Percentiles rank a stretch among this genome's conserved stretches.
Conservation (phyloP, 768 basidiomycete genomes). For the Lenzites betulinus region DNA sequence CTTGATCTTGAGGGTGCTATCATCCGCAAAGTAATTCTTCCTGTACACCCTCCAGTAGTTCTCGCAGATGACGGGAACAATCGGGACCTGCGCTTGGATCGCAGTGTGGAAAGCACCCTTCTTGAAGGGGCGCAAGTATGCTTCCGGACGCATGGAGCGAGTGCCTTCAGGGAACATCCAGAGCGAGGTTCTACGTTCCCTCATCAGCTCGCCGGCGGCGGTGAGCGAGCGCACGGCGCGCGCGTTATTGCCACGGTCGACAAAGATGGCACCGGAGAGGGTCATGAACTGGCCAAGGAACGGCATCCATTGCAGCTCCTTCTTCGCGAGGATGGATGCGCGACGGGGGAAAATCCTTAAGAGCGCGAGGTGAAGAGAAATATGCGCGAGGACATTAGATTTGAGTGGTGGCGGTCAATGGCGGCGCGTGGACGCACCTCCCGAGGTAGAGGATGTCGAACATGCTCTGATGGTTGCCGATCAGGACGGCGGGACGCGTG, state of each 20-base stretch:
- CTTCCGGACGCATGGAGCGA: conserved; percentile 64
- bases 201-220: conserved; percentile 80
- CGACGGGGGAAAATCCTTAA: conserved; percentile 77
- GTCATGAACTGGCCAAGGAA: conserved; percentile 88
- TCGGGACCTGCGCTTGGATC: conserved; percentile 85
- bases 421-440: conserved; percentile 50
- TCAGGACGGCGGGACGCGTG: conserved; percentile 70
- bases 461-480: conserved; percentile 94
- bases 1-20: conserved; percentile 77
- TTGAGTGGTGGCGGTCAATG: neutral
- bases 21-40: conserved; percentile 64
- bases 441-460: conserved; percentile 83
- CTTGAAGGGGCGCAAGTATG: conserved; percentile 85
- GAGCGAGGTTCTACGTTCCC: conserved; percentile 64
- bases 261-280: conserved; percentile 86
- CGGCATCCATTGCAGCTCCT: conserved; percentile 82
- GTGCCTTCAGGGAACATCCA: conserved; percentile 99
- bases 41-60: conserved; percentile 91
- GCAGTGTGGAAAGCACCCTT: conserved; percentile 99
- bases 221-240: conserved; percentile 75
- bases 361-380: conserved; percentile 4
- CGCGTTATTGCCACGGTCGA: conserved; percentile 81
- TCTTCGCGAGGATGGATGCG: conserved; percentile 91
- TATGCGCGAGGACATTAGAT: conserved; percentile 11
- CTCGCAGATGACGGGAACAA: conserved; percentile 89